These are phyloP conservation scores for Calonectria pseudoturangicola DNA, from an alignment of 2,329 filamentous ascomycete genomes.

Conservation along the genomic window DNA sequence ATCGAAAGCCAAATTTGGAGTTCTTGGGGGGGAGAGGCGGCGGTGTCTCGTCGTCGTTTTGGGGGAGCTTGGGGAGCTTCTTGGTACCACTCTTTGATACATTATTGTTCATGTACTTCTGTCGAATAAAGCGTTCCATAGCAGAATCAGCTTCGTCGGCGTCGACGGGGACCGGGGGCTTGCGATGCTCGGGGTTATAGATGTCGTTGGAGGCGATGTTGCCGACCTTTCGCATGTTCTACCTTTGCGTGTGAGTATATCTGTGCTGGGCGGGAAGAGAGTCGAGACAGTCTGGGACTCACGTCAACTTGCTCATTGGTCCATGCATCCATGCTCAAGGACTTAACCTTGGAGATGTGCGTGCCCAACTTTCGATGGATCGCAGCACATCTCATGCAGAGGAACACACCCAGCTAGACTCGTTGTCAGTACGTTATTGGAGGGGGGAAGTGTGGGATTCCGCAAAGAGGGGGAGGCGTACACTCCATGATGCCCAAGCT, in stretches of 20 bases:
- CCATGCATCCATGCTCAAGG: slow-evolving; percentile 99
- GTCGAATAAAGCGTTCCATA: slow-evolving; percentile 95
- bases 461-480: slow-evolving; percentile 68
- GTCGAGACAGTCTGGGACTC: slow-evolving; percentile 58
- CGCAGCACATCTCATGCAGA: slow-evolving; percentile 97
- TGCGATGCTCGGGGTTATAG: slow-evolving; percentile 90
- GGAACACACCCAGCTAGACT: slow-evolving; percentile 89
- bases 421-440: slow-evolving; percentile 46
- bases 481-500: slow-evolving; percentile 98
- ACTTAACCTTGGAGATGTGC: slow-evolving; percentile 99
- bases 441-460: slow-evolving; percentile 29
- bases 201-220: slow-evolving; percentile 90
- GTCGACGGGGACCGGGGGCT: slow-evolving; percentile 90
- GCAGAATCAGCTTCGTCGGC: slow-evolving; percentile 93
- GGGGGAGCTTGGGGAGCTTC: slow-evolving; percentile 57
- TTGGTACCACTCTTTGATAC: slow-evolving; percentile 57
- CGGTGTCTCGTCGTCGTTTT: slow-evolving; percentile 73
- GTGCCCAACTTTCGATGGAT: slow-evolving; percentile 97
- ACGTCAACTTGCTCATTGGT: slow-evolving; percentile 97
- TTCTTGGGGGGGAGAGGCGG: slow-evolving; percentile 79
- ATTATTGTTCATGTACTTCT: slow-evolving; percentile 88
- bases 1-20: slow-evolving; percentile 75
- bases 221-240: slow-evolving; percentile 97
- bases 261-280: neutral
- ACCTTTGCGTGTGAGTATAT: slow-evolving; percentile 45